Base-by-base conservation (phyloP, 306 rosid genomes). In the Ceratonia siliqua region DNA sequence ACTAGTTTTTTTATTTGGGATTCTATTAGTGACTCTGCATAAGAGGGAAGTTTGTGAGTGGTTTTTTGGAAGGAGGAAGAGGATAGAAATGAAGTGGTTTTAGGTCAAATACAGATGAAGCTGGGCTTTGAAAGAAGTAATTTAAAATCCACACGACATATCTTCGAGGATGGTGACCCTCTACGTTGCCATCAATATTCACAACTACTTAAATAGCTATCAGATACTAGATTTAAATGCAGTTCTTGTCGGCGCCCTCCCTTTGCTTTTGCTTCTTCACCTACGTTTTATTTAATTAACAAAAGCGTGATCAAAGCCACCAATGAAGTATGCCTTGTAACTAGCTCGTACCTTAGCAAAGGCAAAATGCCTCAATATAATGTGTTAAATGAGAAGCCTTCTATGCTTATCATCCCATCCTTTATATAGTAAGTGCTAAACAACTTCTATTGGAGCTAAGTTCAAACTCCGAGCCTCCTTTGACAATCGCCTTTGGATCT, bases 141-240 rank as follows among this genome's bases (percentile, higher is more conserved):
- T 68, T 75, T 9, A 70, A 76, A 78, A 59, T 75, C 81, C 74
- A 50, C 77, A 85, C 84, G 87, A 38, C 83, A 79, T 66, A 63
- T 71, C 71, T 48, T 54, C 15, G 22, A 17, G 18, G 39, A 49
- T 18, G 58, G 57, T 41, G 72, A 71, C 46, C 50, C 28, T 59
- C 48, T 30, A 10, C 35, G 21, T 74, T 63, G 6, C 43, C 6
- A 21, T 65, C 73, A 35, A 25, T n/a, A n/a, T n/a, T 48, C 25
- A 18, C 55, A 54, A 22, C 21, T 30, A 10, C 68, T 17, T 55
- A 35, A 24, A 45, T 17, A 42, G 38, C 38, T 10, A 55, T 55
- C 11, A 17, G 33, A 36, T 6, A 33, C 41, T 50, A 36, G 30
- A 17, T 52, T 25, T n/a, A 5, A 48, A 49, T 62, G 63, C 41